These are phyloP conservation scores for Amesomyces nigricolor DNA, from an alignment of 2,329 filamentous ascomycete genomes.

Conservation along the genomic window DNA sequence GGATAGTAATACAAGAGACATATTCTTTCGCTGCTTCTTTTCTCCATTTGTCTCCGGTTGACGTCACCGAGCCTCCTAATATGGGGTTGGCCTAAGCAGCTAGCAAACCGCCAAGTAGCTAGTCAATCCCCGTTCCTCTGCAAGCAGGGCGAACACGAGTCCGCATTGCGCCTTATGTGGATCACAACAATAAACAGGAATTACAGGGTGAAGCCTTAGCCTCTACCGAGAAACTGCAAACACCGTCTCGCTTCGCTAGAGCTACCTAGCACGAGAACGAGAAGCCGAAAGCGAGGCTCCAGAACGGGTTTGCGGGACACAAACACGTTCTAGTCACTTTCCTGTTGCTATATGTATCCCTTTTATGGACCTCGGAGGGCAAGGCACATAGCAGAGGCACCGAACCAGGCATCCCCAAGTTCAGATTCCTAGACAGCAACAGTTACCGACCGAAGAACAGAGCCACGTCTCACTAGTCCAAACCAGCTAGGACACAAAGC, in stretches of 20 bases:
- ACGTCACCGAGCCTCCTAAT: neutral
- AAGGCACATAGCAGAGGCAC: slow-evolving; percentile 1
- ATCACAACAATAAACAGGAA: slow-evolving; percentile 18
- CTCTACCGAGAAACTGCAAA: neutral
- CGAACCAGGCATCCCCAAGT: neutral
- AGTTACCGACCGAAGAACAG: too few relatives aligned
- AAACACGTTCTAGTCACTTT: slow-evolving; percentile 2
- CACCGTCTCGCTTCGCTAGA: too few relatives aligned
- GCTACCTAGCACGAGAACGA: slow-evolving; percentile 1
- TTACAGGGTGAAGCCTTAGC: neutral
- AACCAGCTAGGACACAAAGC: neutral
- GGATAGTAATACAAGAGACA: slow-evolving; percentile 1
- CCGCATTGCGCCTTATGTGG: neutral
- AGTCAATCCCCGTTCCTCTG: too few relatives aligned
- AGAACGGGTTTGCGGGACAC: slow-evolving; percentile 1
- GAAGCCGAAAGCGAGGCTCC: slow-evolving; percentile 1
- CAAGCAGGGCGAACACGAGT: too few relatives aligned
- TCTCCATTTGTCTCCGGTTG: neutral
- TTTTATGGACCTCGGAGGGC: neutral
- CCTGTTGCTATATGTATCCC: neutral
- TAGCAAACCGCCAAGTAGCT: too few relatives aligned
- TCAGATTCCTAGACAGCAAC: neutral
- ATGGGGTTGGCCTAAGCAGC: too few relatives aligned
- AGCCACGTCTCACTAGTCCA: neutral
- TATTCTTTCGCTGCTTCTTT: neutral